Conservation (phyloP, 169 alveolate species). For the Cryptosporidium meleagridis region DNA sequence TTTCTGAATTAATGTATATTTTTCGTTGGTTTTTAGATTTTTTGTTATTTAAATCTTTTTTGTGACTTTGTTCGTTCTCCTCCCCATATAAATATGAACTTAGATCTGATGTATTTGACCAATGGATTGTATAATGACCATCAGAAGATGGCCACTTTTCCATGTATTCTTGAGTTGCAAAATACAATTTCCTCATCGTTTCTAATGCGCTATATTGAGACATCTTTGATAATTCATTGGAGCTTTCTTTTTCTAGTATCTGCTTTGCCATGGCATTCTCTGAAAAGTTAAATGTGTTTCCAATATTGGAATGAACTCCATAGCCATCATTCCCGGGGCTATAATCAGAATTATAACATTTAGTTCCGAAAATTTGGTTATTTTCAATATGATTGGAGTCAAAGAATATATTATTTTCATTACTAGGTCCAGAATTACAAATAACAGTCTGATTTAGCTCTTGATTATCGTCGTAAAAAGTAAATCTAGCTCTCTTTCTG, state of each 20-base stretch:
- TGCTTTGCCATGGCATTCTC: not conserved
- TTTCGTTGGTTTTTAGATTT: constrained; percentile 7
- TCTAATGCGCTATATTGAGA: constrained; percentile 48
- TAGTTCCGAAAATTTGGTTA: not conserved
- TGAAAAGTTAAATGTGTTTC: not conserved
- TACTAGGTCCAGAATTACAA: not conserved
- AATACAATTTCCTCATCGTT: constrained; percentile 55
- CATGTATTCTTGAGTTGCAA: constrained; percentile 41
- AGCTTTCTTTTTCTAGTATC: not conserved
- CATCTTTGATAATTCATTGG: not conserved
- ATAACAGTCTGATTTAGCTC: not conserved
- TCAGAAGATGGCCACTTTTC: constrained; percentile 64
- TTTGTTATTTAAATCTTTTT: not conserved
- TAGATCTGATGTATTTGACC: constrained; percentile 56
- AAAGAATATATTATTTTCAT: not conserved
- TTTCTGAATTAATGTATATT: constrained; percentile 4
- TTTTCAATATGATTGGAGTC: not conserved
- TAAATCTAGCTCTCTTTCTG: not conserved
- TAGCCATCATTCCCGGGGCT: not conserved
- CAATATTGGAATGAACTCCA: not conserved
- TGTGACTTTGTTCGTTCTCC: not conserved
- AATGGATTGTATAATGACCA: constrained; percentile 59
- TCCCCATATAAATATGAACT: constrained; percentile 49
- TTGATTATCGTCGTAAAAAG: not conserved
- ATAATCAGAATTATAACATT: not conserved